Evolutionary conservation across 208 protist genomes (phyloP), one percentile per base, ranked within the genome.

Genomic region (Willaertia magna): DNA sequence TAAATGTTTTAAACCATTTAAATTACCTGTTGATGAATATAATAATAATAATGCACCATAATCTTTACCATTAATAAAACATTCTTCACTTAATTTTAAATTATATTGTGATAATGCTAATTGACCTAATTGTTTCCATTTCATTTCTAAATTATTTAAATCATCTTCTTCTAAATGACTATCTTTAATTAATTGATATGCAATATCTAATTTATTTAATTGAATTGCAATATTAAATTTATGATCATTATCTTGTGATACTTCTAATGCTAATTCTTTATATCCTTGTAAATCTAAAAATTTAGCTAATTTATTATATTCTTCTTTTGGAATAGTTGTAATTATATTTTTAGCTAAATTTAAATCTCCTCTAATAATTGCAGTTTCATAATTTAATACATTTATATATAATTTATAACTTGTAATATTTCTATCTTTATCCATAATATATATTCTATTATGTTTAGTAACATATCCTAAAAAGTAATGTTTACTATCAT

Each of bases 331-430:
- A 74, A 99, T 94, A 2, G 78, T 87, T 44, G 91, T 92, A 18
- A 99, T 89, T 20, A 96, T 86, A 48, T 61, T 85, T 30, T 90
- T 90, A 30, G 97, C 98, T 18, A 87, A 85, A 1, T 93, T 93
- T 47, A 98, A 96, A 89, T 99, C 97, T 48, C 94, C 92, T 79
- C 95, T 93, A 20, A 98, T 92, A 74, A 99, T 94, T 51, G 95
- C 94, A 6, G 96, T 97, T 93, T 99, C 97, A 91, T 98, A 99
- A 86, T 97, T 94, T 79, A 99, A 94, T 30, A 98, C 92, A 42
- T 92, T 91, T 40, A 96, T 86, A 49, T 94, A 90, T 26, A 99
- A 88, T 52, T 88, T 88, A 89, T 97, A 99, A 84, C 91, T 95
- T 7, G 96, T 93, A 47, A 98, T 90, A 85, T 94, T 93, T 81